Evolutionary conservation across 257 asterid species (phyloP).

Genomic region (Solanum stenotomum): DNA sequence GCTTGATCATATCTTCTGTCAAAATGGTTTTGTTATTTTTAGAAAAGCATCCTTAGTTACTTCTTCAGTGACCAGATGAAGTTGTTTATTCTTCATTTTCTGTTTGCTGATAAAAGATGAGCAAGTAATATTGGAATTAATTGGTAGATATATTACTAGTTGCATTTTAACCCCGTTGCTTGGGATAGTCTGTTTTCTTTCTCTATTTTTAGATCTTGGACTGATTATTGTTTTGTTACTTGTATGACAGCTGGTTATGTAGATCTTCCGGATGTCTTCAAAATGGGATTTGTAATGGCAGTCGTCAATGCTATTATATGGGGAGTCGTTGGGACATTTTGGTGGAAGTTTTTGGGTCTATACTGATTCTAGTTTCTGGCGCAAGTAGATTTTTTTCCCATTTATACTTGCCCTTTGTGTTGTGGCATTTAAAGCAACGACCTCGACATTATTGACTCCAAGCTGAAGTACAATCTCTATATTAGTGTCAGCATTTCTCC

Average conservation of each 20-base stretch:
- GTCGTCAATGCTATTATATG: slow-evolving; percentile 67
- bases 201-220: not conserved
- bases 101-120: not conserved
- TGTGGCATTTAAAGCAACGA: not conserved
- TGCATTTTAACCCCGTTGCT: not conserved
- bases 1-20: not conserved
- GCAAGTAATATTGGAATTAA: not conserved
- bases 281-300: slow-evolving; percentile 77
- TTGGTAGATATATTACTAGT: not conserved
- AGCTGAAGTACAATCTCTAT: not conserved
- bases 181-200: not conserved
- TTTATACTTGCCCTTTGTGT: not conserved
- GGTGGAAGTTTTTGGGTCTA: slow-evolving; percentile 97
- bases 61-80: not conserved
- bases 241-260: slow-evolving; percentile 69
- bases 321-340: slow-evolving; percentile 64
- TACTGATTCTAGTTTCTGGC: slow-evolving; percentile 27
- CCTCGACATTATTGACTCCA: not conserved
- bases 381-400: slow-evolving; percentile 16
- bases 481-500: not conserved
- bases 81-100: not conserved
- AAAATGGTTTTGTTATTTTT: not conserved
- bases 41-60: not conserved
- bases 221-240: slow-evolving; percentile 5
- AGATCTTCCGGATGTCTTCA: slow-evolving; percentile 93